These are phyloP conservation scores for Lathyrus tuberosus DNA, from an alignment of 306 rosid genomes.

Conservation along the genomic window DNA sequence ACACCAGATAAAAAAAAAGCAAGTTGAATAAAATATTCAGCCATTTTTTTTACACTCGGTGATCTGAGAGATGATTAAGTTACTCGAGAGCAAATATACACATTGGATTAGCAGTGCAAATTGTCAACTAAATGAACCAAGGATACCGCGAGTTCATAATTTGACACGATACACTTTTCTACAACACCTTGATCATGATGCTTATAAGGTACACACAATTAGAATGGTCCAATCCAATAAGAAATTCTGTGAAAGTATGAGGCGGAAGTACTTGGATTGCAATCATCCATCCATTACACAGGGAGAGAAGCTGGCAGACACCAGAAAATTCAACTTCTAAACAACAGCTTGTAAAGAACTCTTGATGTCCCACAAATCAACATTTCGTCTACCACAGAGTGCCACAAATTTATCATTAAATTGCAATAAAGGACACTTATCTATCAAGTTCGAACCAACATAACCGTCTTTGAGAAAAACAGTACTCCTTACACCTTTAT, in stretches of 20 bases:
- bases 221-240: too few species aligned
- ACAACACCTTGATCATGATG: too few species aligned
- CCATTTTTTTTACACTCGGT: too few species aligned
- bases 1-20: too few species aligned
- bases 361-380: slow-evolving; percentile 38
- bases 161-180: too few species aligned
- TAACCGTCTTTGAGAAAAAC: slow-evolving; percentile 76
- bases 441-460: slow-evolving; percentile 56
- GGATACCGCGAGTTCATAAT: too few species aligned
- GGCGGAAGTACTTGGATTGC: neutral
- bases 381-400: slow-evolving; percentile 66
- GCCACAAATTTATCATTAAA: slow-evolving; percentile 53
- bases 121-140: too few species aligned
- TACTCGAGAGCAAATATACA: too few species aligned
- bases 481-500: slow-evolving; percentile 80
- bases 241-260: slow-evolving; percentile 4
- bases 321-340: slow-evolving; percentile 43
- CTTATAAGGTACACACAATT: too few species aligned
- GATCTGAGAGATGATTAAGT: too few species aligned
- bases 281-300: neutral
- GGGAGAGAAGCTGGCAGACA: slow-evolving; percentile 9
- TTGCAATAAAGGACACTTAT: slow-evolving; percentile 61
- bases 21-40: too few species aligned
- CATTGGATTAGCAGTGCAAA: too few species aligned
- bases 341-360: slow-evolving; percentile 41